Evolutionary conservation across 2,329 filamentous ascomycete genomes (phyloP).

Genomic region (Claviceps sp.): DNA sequence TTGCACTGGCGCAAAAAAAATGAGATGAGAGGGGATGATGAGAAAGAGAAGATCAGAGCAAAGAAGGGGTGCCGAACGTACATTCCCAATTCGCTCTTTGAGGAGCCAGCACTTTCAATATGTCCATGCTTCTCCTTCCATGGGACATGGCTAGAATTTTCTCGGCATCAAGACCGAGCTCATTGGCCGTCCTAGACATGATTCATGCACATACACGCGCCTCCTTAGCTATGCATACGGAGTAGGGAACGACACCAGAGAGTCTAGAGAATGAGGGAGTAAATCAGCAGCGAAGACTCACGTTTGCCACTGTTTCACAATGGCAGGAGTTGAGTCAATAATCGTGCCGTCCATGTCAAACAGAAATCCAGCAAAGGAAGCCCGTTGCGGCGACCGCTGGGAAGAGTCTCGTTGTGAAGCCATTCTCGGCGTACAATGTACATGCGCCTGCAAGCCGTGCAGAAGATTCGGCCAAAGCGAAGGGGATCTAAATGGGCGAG

Average conservation of each 20-base stretch:
- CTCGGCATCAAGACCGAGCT: slow-evolving; percentile 73
- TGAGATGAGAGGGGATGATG: too few relatives aligned
- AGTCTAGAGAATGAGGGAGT: too few relatives aligned
- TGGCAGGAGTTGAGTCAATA: slow-evolving; percentile 66
- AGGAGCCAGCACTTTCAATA: slow-evolving; percentile 64
- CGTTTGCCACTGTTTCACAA: slow-evolving; percentile 66
- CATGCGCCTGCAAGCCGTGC: too few relatives aligned
- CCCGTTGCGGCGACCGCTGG: slow-evolving; percentile 27
- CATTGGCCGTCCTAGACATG: slow-evolving; percentile 53
- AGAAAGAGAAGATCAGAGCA: background rate
- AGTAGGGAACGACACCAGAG: background rate
- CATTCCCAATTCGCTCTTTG: slow-evolving; percentile 89
- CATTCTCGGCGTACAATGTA: slow-evolving; percentile 11
- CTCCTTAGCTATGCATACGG: background rate
- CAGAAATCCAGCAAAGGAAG: slow-evolving; percentile 42
- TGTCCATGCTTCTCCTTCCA: slow-evolving; percentile 79
- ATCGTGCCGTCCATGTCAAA: slow-evolving; percentile 77
- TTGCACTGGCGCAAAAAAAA: too few relatives aligned
- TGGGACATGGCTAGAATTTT: slow-evolving; percentile 85
- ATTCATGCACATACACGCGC: background rate
- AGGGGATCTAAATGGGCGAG: too few relatives aligned
- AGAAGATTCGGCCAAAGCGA: too few relatives aligned
- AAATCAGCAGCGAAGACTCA: slow-evolving; percentile 21
- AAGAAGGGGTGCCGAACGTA: slow-evolving; percentile 31
- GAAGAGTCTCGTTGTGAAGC: slow-evolving; percentile 24